Conservation (phyloP, 2,329 filamentous ascomycete species). For the Calonectria multiphialidica region DNA sequence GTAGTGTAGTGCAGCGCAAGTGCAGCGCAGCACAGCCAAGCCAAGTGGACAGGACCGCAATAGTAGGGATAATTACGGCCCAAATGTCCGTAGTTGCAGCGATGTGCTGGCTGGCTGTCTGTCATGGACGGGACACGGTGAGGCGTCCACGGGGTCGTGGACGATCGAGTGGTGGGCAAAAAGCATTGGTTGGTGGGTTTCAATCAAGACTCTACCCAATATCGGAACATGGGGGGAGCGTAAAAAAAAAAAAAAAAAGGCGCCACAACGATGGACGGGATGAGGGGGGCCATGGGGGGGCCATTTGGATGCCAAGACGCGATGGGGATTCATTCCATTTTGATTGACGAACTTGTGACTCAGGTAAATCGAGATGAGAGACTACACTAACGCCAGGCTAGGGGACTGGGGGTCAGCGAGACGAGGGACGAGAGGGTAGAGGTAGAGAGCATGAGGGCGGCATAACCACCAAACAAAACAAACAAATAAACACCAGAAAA, state of each 20-base stretch:
- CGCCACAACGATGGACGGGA: not conserved
- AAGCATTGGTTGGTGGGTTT: conserved; percentile 1
- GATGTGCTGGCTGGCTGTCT: conserved; percentile 13
- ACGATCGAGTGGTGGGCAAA: conserved; percentile 1
- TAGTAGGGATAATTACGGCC: conserved; percentile 13
- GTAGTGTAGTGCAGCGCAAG: not conserved
- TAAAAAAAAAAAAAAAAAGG: not conserved
- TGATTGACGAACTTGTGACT: conserved; percentile 9
- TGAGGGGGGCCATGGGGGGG: not conserved
- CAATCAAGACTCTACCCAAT: not conserved
- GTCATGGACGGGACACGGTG: conserved; percentile 11
- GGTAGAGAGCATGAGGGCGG: not conserved
- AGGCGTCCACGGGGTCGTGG: conserved; percentile 5
- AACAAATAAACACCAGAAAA: conserved; percentile 9
- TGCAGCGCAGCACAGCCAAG: conserved; percentile 11
- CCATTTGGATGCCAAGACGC: not conserved
- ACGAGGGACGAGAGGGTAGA: not conserved
- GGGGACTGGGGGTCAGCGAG: not conserved
- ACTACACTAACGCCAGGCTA: conserved; percentile 1
- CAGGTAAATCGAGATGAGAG: conserved; percentile 10
- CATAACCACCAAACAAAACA: conserved; percentile 3
- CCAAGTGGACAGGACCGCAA: not conserved
- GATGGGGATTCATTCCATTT: conserved; percentile 2
- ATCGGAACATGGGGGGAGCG: not conserved
- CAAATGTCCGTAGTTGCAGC: conserved; percentile 13